These are phyloP conservation scores for Phellinidium pouzarii DNA, from an alignment of 1,284 basidiomycete species.

Conservation along the genomic window DNA sequence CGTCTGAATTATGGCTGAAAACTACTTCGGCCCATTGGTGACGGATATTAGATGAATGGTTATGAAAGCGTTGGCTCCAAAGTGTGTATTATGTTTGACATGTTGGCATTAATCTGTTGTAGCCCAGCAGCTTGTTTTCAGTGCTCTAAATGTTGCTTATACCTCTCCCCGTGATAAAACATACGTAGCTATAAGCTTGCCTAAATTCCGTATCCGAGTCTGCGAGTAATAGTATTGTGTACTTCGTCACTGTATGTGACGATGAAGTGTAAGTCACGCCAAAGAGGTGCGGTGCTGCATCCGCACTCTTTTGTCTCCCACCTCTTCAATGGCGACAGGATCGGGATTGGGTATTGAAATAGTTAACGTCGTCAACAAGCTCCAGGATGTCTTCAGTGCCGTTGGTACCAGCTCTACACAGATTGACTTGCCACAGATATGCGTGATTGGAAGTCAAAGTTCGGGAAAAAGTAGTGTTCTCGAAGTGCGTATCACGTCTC, in stretches of 20 bases:
- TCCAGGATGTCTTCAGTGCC: constrained; percentile 81
- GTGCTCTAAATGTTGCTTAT: too few relatives aligned
- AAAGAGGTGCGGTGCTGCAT: constrained; percentile 2
- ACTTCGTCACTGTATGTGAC: too few relatives aligned
- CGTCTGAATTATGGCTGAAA: constrained; percentile 40
- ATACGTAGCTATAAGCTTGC: too few relatives aligned
- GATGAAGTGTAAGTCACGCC: too few relatives aligned
- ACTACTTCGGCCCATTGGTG: background rate
- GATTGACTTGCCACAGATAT: constrained; percentile 84
- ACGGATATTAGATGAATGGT: constrained; percentile 8
- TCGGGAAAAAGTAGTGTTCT: constrained; percentile 85
- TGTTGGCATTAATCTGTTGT: background rate
- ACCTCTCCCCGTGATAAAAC: too few relatives aligned
- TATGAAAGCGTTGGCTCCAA: background rate
- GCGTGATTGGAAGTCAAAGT: constrained; percentile 80
- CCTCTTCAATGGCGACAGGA: constrained; percentile 3
- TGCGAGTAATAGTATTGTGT: too few relatives aligned
- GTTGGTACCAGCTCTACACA: constrained; percentile 66
- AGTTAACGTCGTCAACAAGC: constrained; percentile 72
- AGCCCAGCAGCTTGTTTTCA: background rate
- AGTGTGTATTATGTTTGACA: background rate
- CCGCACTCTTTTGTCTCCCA: background rate
- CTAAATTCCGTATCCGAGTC: too few relatives aligned
- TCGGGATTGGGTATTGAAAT: constrained; percentile 70
- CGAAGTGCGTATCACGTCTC: constrained; percentile 45